Evolutionary conservation across 2,329 filamentous ascomycete species (phyloP).

Genomic region (Zymoseptoria crescenta): DNA sequence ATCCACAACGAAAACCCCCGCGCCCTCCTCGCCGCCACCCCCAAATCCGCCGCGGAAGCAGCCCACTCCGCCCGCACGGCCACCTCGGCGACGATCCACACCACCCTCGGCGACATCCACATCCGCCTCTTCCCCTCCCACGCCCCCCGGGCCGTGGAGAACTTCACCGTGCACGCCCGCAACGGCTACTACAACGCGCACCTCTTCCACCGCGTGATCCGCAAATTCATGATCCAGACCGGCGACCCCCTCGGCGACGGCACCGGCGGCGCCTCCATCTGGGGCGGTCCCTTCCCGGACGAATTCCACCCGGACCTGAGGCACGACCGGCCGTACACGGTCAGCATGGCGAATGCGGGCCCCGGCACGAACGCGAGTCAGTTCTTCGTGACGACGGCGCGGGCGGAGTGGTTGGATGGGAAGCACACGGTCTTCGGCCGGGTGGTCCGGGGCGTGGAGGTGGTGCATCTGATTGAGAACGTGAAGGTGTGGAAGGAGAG

Average conservation of each 20-base stretch:
- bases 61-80: conserved; percentile 63
- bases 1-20: conserved; percentile 91
- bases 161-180: conserved; percentile 86
- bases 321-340: conserved; percentile 92
- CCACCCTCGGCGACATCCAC: conserved; percentile 87
- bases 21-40: conserved; percentile 46
- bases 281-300: conserved; percentile 86
- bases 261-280: conserved; percentile 84
- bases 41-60: conserved; percentile 44
- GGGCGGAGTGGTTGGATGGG: conserved; percentile 90
- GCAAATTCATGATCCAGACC: conserved; percentile 95
- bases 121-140: conserved; percentile 87
- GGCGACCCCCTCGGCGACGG: conserved; percentile 84
- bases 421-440: conserved; percentile 96
- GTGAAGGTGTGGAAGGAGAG: conserved; percentile 80
- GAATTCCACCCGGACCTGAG: conserved; percentile 77
- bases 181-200: conserved; percentile 95
- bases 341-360: conserved; percentile 97
- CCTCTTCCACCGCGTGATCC: conserved; percentile 93
- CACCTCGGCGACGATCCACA: conserved; percentile 78
- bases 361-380: conserved; percentile 93
- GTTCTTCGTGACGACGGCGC: conserved; percentile 98
- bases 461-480: conserved; percentile 94
- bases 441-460: conserved; percentile 82
- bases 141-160: conserved; percentile 91